phyloP scores from a whole-genome alignment of 2,329 filamentous ascomycete genomes.

The Fusarium zealandicum region DNA sequence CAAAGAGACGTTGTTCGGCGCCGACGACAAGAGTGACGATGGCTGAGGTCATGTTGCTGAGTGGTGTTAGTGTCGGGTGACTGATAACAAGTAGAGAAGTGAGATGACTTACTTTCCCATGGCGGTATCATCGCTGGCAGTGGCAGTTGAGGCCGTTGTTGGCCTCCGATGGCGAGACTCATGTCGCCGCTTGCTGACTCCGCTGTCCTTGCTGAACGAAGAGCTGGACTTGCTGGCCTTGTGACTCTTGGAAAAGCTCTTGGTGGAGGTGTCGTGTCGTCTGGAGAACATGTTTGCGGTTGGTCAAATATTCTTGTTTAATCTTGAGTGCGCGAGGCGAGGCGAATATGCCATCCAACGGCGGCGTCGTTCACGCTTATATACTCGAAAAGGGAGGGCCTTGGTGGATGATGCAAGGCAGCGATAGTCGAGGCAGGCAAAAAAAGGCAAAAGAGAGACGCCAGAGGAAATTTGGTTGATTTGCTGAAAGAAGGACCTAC shows the following conservation, averaged over 20 bases:
- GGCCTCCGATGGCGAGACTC: constrained; percentile 58
- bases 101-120: constrained; percentile 53
- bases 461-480: constrained; percentile 21
- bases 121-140: constrained; percentile 48
- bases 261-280: constrained; percentile 54
- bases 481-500: constrained; percentile 41
- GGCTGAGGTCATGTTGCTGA: constrained; percentile 63
- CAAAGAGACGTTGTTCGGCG: constrained; percentile 85
- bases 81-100: neutral
- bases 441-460: constrained; percentile 20
- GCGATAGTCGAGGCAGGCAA: constrained; percentile 8
- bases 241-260: constrained; percentile 62
- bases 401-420: constrained; percentile 18
- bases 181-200: constrained; percentile 62
- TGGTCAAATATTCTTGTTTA: neutral
- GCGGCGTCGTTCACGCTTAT: constrained; percentile 12
- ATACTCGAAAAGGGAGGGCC: constrained; percentile 12
- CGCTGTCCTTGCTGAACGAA: constrained; percentile 62
- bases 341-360: constrained; percentile 22
- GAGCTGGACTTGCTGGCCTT: constrained; percentile 59
- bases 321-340: neutral
- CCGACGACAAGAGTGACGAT: constrained; percentile 85
- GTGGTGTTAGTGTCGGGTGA: constrained; percentile 5
- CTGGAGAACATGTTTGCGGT: constrained; percentile 54
- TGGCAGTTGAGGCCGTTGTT: constrained; percentile 54